Conservation (phyloP, 352 stramenopile species). For the Peronosclerospora sorghi region DNA sequence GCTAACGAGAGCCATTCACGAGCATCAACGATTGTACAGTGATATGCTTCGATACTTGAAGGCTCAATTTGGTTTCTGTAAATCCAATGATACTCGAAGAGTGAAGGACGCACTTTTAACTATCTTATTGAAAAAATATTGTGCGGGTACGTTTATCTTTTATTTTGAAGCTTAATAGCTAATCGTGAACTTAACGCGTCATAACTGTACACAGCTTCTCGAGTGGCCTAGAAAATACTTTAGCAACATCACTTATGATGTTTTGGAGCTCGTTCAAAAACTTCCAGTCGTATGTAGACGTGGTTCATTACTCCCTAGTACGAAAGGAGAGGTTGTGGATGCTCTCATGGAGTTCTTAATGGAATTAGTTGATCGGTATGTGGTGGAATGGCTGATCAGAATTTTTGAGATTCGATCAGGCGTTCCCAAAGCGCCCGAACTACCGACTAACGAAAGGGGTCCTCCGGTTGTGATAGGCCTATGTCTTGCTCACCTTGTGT, state of each 20-base stretch:
- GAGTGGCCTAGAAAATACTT: constrained; percentile 11
- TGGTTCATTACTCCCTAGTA: constrained; percentile 15
- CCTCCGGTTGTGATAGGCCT: too few species aligned
- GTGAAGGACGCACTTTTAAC: constrained; percentile 35
- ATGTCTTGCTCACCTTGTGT: too few species aligned
- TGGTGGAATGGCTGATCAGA: too few species aligned
- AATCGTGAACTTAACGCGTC: constrained; percentile 3
- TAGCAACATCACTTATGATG: constrained; percentile 20
- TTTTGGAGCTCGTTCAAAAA: constrained; percentile 26
- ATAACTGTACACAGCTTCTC: constrained; percentile 15
- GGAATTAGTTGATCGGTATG: constrained; percentile 19
- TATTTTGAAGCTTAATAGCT: neutral
- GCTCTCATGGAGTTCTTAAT: constrained; percentile 35
- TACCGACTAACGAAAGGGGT: too few species aligned
- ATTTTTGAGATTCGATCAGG: too few species aligned
- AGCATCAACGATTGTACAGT: constrained; percentile 34
- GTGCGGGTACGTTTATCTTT: constrained; percentile 25
- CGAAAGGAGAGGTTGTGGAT: constrained; percentile 29
- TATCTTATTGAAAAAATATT: constrained; percentile 34
- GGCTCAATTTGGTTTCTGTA: constrained; percentile 30
- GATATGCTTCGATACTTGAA: constrained; percentile 32
- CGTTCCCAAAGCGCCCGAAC: too few species aligned
- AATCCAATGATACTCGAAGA: constrained; percentile 28
- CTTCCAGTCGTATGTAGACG: constrained; percentile 25
- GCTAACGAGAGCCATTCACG: constrained; percentile 24